Percentiles rank a stretch among this genome's conserved stretches.
Conservation (phyloP, 108 stramenopile species). For the Chaetoceros tenuissimus region DNA sequence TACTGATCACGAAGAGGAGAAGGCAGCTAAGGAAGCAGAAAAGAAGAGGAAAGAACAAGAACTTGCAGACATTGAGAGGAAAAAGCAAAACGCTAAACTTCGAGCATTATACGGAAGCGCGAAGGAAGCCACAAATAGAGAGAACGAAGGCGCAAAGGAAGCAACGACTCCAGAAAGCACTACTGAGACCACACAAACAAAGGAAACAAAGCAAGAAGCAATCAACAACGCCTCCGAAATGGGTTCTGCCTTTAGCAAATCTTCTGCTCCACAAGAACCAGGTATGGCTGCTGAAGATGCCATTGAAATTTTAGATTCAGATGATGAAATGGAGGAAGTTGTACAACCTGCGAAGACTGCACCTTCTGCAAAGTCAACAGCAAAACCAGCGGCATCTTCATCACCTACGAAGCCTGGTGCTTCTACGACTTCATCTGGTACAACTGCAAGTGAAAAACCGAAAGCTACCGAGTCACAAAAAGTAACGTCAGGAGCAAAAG, state of each 20-base stretch:
- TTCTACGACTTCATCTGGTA: not conserved
- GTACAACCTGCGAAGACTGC: no score
- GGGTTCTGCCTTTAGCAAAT: not conserved
- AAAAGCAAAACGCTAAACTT: not conserved
- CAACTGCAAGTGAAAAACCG: not conserved
- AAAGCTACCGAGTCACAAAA: not conserved
- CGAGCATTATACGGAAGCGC: no score
- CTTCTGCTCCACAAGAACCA: not conserved
- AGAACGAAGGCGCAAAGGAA: no score
- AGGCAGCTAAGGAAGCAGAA: conserved; percentile 1
- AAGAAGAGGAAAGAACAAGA: not conserved
- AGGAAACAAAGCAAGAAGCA: no score
- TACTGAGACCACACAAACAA: no score
- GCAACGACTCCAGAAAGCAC: no score
- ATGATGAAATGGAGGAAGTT: no score
- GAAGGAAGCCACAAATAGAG: no score
- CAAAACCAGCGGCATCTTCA: no score
- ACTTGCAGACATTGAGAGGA: not conserved
- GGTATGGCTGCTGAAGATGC: not conserved
- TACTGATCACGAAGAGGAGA: not conserved
- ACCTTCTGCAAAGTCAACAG: no score
- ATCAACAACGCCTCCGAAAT: not conserved
- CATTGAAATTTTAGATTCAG: not conserved
- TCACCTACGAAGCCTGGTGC: no score
- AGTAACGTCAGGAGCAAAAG: not conserved